Conservation (phyloP, 169 alveolate species). For the Neospora caninum region DNA sequence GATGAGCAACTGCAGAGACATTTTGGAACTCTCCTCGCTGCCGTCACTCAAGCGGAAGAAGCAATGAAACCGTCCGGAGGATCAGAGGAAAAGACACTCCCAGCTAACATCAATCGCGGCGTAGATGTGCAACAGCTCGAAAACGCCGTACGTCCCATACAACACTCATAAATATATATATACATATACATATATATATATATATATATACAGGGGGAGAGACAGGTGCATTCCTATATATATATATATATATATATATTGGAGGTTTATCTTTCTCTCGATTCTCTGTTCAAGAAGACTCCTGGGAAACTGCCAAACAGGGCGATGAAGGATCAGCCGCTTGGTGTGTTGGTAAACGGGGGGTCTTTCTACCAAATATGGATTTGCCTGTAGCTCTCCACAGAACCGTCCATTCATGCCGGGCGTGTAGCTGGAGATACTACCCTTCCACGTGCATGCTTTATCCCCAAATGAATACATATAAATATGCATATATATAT, state of each 20-base stretch:
- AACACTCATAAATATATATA: neutral
- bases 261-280: neutral
- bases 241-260: neutral
- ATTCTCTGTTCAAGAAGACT: neutral
- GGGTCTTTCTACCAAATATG: too few relatives aligned
- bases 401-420: too few relatives aligned
- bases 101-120: neutral
- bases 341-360: too few relatives aligned
- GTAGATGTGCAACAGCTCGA: neutral
- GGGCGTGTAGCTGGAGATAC: too few relatives aligned
- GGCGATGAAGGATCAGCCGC: too few relatives aligned
- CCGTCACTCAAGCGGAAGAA: constrained; percentile 9
- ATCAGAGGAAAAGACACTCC: neutral
- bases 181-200: neutral
- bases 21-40: neutral
- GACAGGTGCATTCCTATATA: neutral
- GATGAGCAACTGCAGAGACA: constrained; percentile 42
- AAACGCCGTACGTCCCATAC: neutral
- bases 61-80: neutral
- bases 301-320: too few relatives aligned
- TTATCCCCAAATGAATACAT: neutral
- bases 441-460: too few relatives aligned
- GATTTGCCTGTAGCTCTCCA: too few relatives aligned
- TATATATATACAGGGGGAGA: neutral
- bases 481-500: neutral